Base-by-base conservation (phyloP, 2,329 filamentous ascomycete genomes). In the Sporothrix euskadiensis region DNA sequence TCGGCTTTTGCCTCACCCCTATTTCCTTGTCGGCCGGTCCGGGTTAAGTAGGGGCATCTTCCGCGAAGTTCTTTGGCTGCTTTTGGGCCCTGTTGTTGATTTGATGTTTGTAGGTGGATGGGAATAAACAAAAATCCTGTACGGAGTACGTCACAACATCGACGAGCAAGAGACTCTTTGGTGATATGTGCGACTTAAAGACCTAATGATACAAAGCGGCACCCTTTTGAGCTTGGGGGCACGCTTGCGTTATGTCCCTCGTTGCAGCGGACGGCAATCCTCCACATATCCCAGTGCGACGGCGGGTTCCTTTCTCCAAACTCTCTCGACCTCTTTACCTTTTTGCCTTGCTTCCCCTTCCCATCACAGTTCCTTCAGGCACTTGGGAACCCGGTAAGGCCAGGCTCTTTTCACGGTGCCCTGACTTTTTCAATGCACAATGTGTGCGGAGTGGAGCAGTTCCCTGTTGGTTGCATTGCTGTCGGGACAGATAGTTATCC, bases 11-110 rank as follows among this genome's bases (percentile, higher is more conserved):
- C 32, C 32, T 39, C 0, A 10, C n/a, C 32, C 59, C n/a, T 12
- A 16, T 39, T 63, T 63, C 32, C 59, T 41, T 63, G 59, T 63
- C 59, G 32, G 32, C 59, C 35, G 32, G 59, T 22, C 35, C 59
- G 59, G 59, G 32, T 41, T 39, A 7, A 63, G 10, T 19, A 41
- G 16, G 59, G 35, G 14, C 22, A 14, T 32, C 54, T 32, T 57
- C 10, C 54, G 16, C 54, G 19, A 22, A 9, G 52, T 54, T 22
- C 52, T 7, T 9, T 22, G 19, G 16, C 35, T 7, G 9, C 32
- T 12, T 16, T 41, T 63, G 32, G 32, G 41, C 22, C 32, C n/a
- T 35, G 32, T 41, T 63, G 32, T 35, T 22, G 32, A 30, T 10
- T 39, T n/a, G 57, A 57, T 61, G 14, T 61, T 35, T 5, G 9